Evolutionary conservation across 768 basidiomycete species (phyloP), one percentile per base, ranked within the genome.

Genomic region (Cystobasidium ongulense): DNA sequence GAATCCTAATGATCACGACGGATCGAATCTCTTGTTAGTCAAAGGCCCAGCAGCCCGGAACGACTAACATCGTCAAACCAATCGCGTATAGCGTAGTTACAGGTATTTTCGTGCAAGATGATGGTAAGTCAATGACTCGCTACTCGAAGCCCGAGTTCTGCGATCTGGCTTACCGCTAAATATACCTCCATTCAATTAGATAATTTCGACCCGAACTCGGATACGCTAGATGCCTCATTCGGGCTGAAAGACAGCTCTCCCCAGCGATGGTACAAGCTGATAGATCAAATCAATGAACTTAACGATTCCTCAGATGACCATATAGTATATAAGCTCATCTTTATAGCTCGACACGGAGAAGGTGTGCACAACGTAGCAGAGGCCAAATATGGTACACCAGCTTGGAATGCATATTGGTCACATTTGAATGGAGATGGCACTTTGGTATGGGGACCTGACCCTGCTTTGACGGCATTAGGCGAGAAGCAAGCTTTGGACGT

Each of bases 391-490:
- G 78, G 78, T 11, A 76, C 74, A 0, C 31, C 59, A 8, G 77
- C 64, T 1, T 80, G 79, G 80, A 67, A 80, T 73, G 66, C 64
- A 33, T 75, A 77, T 63, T 81, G 78, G 79, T 75, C 76, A 38
- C 57, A 61, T 65, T 43, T 67, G 23, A 73, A 72, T 43, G 76
- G 72, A 0, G 79, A 80, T 53, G 80, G 77, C 0, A 76, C 79
- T 43, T 74, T 79, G 8, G 53, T 77, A 0, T 81, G 80, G 80
- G 79, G 78, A 2, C 79, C 78, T 1, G 80, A 81, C 46, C 70
- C 80, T 0, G 23, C 52, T 1, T 75, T 81, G 21, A 80, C 79
- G 1, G 68, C 64, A 1, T 18, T 43, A 1, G 80, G 80, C 18
- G 33, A 61, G 13, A 2, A 21, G 1, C 78, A 80, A 67, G 80